Conservation (phyloP, 129 eudicot species). For the Centella asiatica region DNA sequence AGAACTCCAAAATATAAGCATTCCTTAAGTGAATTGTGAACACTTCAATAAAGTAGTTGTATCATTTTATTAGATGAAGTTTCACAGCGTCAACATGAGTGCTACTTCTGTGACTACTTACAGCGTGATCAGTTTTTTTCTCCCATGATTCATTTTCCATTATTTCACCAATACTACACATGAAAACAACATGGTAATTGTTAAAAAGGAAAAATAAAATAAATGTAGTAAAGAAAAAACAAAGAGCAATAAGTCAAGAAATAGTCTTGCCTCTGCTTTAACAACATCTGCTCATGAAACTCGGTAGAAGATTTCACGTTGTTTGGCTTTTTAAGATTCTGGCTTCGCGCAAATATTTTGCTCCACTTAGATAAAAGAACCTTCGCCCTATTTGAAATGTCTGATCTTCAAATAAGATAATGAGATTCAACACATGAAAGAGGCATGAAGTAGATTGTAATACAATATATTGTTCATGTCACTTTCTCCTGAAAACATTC, state of each 20-base stretch:
- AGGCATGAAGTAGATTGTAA: neutral
- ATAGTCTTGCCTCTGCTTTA: conserved; percentile 79
- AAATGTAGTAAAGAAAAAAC: neutral
- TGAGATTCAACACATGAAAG: conserved; percentile 42
- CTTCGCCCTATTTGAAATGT: conserved; percentile 89
- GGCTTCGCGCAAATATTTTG: conserved; percentile 73
- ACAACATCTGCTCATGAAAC: conserved; percentile 60
- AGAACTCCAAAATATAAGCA: neutral
- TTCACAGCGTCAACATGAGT: neutral
- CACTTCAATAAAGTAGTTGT: neutral
- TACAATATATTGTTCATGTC: neutral
- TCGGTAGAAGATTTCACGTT: conserved; percentile 46
- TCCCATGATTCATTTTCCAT: conserved; percentile 69
- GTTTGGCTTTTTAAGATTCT: conserved; percentile 43
- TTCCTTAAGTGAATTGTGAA: neutral
- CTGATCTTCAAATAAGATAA: conserved; percentile 91
- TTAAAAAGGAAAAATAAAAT: neutral
- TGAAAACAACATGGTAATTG: conserved; percentile 10
- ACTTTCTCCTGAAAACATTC: neutral
- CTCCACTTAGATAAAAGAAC: conserved; percentile 69
- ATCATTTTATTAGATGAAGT: neutral
- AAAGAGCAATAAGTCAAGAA: neutral
- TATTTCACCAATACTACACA: conserved; percentile 78
- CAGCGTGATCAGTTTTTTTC: conserved; percentile 34
- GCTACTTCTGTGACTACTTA: conserved; percentile 27